Base-by-base conservation (phyloP, 192 early-diverging fungal species). In the Coemansia sp. region DNA sequence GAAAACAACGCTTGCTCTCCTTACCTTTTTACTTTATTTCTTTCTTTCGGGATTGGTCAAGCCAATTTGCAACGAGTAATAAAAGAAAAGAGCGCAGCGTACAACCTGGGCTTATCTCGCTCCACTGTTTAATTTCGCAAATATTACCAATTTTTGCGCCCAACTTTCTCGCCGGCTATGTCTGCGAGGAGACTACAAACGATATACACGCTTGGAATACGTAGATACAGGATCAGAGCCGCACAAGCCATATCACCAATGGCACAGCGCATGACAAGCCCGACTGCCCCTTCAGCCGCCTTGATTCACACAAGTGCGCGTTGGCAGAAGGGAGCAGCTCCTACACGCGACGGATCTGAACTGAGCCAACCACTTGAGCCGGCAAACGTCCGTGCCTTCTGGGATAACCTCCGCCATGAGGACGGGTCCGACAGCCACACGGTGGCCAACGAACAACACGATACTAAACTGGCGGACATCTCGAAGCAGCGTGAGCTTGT, bases 311-410 rank as follows among this genome's bases (percentile, higher is more conserved):
- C 69, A 16, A 53, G 67, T 35, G 0, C 46, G 0, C 59, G 23
- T 2, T 49, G 35, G 21, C 65, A 48, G 0, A 62, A 59, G 10
- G 71, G 60, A 1, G 60, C 20, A 11, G 43, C 79, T 3, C 67
- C 79, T 7, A 41, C 39, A 7, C 79, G 75, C 34, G 79, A 82
- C 55, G 79, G 79, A 45, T 71, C 72, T 38, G 79, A 82, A 63
- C 68, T 82, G 39, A 73, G 71, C 66, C 79, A 71, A 44, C 79
- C 79, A 18, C 68, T 82, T 12, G 74, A 82, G 62, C 59, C 79
- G 14, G 74, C 71, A 36, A 71, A 74, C 38, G 61, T 71, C 7
- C 79, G 75, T 8, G 67, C 64, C 10, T 77, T 77, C 53, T 82
- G 79, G 79, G 74, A 71, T 49, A 74, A 68, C 18, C 20, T 64